Evolutionary conservation across 129 eudicot genomes (phyloP), one percentile per base, ranked within the genome.

Genomic region (Lonicera japonica): DNA sequence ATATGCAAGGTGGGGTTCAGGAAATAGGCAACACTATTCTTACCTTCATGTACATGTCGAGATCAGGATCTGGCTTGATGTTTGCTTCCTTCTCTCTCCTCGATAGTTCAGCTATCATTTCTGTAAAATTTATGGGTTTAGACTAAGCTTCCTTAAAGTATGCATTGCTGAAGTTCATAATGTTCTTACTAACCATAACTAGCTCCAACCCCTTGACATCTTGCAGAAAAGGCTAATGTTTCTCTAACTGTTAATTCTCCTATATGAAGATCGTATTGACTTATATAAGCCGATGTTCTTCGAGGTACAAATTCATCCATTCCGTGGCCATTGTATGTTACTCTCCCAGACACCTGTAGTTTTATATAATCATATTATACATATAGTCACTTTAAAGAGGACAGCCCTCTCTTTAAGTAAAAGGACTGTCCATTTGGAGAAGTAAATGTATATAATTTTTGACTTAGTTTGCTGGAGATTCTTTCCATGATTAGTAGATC

Each of bases 241-340:
- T 85, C 92, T 75, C 92, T 78, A 13, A 85, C 92, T 1, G 92
- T 85, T 82, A 85, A 56, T 79, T 85, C 92, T 58, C 92, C 87
- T 25, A 81, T 75, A 71, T 85, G 92, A 58, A 85, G 82, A 54
- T 85, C 92, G 53, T 81, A 68, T 68, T 85, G 92, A 63, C 92
- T 85, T 68, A 81, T 85, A 55, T 85, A 85, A 57, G 92, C 87
- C 38, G 87, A 77, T 45, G 87, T 74, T 61, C 92, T 66, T 69
- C 75, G 87, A 21, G 92, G 87, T 17, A 85, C 82, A 70, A 85
- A 85, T 59, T 85, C 87, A 54, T 75, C 55, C 82, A 81, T 77
- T 54, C 69, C 83, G 69, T 76, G 80, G 48, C 92, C 92, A 63
- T 81, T 81, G 77, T 85, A 85, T 13, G 87, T 85, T 53, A 85